These are phyloP conservation scores for Zalaria sp. DNA, from an alignment of 2,329 filamentous ascomycete genomes.

Conservation along the genomic window DNA sequence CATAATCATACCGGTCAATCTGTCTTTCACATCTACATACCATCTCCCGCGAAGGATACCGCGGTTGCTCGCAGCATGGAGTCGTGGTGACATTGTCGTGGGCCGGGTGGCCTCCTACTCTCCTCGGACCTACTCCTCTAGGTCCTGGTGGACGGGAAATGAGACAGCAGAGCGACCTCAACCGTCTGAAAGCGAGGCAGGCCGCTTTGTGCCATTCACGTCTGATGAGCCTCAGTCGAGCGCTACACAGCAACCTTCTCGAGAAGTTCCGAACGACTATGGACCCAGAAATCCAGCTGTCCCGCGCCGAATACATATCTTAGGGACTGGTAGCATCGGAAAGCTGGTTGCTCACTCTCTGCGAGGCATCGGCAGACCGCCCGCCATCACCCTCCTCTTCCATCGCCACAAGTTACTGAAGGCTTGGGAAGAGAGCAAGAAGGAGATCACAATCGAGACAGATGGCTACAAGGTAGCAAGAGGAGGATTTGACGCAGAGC, in stretches of 20 bases:
- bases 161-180: slow-evolving; percentile 8
- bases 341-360: slow-evolving; percentile 64
- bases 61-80: slow-evolving; percentile 23
- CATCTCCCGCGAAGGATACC: slow-evolving; percentile 33
- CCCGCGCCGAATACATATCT: slow-evolving; percentile 52
- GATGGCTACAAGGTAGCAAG: slow-evolving; percentile 23
- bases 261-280: slow-evolving; percentile 12
- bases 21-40: slow-evolving; percentile 30
- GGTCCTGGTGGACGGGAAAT: slow-evolving; percentile 3
- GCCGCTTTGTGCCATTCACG: slow-evolving; percentile 8
- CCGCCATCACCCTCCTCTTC: slow-evolving; percentile 69
- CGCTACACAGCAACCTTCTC: background rate
- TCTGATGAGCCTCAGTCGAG: background rate
- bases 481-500: slow-evolving; percentile 31
- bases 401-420: slow-evolving; percentile 36
- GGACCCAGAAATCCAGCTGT: slow-evolving; percentile 11
- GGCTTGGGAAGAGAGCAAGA: slow-evolving; percentile 32
- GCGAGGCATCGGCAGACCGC: slow-evolving; percentile 43
- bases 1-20: slow-evolving; percentile 16
- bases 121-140: slow-evolving; percentile 7
- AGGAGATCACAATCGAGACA: slow-evolving; percentile 32
- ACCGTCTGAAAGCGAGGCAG: slow-evolving; percentile 11
- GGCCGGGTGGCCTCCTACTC: slow-evolving; percentile 29
- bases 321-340: slow-evolving; percentile 72
- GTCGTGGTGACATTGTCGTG: slow-evolving; percentile 24